Percentiles rank a stretch among this genome's conserved stretches.
These are phyloP conservation scores for Daedalea quercina DNA, from an alignment of 768 basidiomycete species.

Conservation along the genomic window DNA sequence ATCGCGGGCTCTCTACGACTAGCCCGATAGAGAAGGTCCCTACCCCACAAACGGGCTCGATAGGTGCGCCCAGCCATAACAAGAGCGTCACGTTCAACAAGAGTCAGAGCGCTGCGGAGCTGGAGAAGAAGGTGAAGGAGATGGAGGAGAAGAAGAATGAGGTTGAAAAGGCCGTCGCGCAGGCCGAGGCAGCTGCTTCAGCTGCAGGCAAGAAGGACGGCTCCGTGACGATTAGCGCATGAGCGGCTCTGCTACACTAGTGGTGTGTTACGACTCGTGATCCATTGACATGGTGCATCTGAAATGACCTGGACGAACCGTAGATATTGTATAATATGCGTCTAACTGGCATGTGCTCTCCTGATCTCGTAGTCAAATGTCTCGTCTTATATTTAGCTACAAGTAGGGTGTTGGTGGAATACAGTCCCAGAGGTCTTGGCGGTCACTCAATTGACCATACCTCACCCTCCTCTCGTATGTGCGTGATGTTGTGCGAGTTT, in stretches of 20 bases:
- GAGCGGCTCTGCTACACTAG: neutral
- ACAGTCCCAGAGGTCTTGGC: too few relatives aligned
- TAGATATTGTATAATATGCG: too few relatives aligned
- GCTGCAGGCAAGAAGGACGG: constrained; percentile 56
- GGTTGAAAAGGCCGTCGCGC: constrained; percentile 59
- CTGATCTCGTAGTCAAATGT: too few relatives aligned
- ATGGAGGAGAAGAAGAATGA: constrained; percentile 58
- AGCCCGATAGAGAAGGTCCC: constrained; percentile 56
- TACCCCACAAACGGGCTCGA: constrained; percentile 60
- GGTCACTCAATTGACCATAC: too few relatives aligned
- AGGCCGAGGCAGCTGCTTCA: constrained; percentile 43
- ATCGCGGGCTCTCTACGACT: constrained; percentile 61
- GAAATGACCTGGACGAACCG: too few relatives aligned
- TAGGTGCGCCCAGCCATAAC: constrained; percentile 58
- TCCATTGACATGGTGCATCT: too few relatives aligned
- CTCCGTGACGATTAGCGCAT: constrained; percentile 33
- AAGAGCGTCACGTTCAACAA: constrained; percentile 70
- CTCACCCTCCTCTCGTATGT: too few relatives aligned
- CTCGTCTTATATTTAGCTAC: too few relatives aligned
- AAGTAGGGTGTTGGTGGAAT: too few relatives aligned
- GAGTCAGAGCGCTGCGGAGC: constrained; percentile 23
- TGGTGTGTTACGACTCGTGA: too few relatives aligned
- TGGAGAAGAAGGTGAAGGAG: constrained; percentile 51
- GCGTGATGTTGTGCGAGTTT: too few relatives aligned
- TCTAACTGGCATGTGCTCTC: too few relatives aligned